Percentiles rank a stretch among this genome's conserved stretches.
These are phyloP conservation scores for Sporothrix pseudoabietina DNA, from an alignment of 2,329 filamentous ascomycete genomes.

Conservation along the genomic window DNA sequence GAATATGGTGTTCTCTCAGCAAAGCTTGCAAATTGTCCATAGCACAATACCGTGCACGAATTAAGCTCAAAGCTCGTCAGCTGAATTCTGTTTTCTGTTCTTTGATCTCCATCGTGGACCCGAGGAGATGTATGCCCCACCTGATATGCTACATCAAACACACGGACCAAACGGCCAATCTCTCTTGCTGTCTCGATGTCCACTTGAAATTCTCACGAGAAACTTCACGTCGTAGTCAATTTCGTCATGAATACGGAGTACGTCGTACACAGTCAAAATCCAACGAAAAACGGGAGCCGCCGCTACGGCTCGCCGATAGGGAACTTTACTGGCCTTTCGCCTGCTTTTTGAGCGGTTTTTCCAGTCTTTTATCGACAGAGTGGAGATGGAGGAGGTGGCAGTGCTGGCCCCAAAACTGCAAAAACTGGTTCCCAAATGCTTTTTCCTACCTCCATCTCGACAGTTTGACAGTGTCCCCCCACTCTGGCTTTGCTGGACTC, in stretches of 20 bases:
- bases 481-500: background rate
- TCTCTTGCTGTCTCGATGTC: background rate
- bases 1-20: no score
- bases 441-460: background rate
- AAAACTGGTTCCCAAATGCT: background rate
- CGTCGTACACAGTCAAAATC: no score
- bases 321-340: background rate
- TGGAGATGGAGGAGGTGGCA: conserved; percentile 26
- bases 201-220: background rate
- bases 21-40: no score
- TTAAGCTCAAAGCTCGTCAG: background rate
- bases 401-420: background rate
- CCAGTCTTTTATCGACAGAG: background rate
- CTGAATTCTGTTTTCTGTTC: background rate
- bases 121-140: background rate
- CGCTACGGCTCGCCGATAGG: background rate
- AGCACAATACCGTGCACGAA: background rate
- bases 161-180: background rate
- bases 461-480: background rate
- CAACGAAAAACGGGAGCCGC: background rate
- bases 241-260: background rate
- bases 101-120: background rate
- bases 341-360: background rate
- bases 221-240: background rate
- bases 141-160: background rate